Evolutionary conservation across 1,284 basidiomycete species (phyloP).

Genomic region (Puccinia horiana): DNA sequence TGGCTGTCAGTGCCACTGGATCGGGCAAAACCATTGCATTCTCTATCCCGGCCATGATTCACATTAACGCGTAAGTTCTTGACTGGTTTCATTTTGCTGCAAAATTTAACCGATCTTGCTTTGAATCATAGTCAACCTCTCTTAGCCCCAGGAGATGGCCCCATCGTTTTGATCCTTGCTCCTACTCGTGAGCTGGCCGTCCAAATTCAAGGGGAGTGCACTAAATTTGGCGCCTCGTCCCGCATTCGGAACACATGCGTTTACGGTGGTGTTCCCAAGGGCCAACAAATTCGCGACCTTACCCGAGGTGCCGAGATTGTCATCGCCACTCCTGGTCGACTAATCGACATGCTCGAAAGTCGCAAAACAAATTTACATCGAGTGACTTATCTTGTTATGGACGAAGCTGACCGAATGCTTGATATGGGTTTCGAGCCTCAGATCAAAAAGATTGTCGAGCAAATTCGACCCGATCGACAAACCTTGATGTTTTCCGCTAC

Average conservation of each 20-base stretch:
- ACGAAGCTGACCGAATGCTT: conserved; percentile 76
- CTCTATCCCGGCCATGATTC: conserved; percentile 96
- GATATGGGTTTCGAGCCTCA: conserved; percentile 89
- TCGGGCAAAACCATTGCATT: conserved; percentile 98
- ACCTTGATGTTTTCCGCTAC: conserved; percentile 84
- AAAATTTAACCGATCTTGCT: conserved; percentile 1
- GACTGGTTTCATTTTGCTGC: no score
- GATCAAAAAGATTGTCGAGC: conserved; percentile 94
- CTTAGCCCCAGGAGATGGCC: conserved; percentile 88
- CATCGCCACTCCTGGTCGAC: conserved; percentile 84
- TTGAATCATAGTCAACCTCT: conserved; percentile 74
- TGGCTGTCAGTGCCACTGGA: conserved; percentile 94
- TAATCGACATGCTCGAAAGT: conserved; percentile 93
- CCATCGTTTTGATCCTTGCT: conserved; percentile 92
- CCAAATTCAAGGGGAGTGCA: conserved; percentile 97
- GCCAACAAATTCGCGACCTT: conserved; percentile 94
- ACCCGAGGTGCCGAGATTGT: conserved; percentile 95
- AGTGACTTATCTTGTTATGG: conserved; percentile 97
- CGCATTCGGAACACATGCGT: conserved; percentile 97
- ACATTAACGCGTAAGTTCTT: conserved; percentile 86
- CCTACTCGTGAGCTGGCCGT: conserved; percentile 98
- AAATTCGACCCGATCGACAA: conserved; percentile 61
- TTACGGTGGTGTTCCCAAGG: conserved; percentile 97
- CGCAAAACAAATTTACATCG: conserved; percentile 94
- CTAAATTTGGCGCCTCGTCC: conserved; percentile 95